phyloP scores from a whole-genome alignment of 768 basidiomycete genomes.

The Collybia nuda region DNA sequence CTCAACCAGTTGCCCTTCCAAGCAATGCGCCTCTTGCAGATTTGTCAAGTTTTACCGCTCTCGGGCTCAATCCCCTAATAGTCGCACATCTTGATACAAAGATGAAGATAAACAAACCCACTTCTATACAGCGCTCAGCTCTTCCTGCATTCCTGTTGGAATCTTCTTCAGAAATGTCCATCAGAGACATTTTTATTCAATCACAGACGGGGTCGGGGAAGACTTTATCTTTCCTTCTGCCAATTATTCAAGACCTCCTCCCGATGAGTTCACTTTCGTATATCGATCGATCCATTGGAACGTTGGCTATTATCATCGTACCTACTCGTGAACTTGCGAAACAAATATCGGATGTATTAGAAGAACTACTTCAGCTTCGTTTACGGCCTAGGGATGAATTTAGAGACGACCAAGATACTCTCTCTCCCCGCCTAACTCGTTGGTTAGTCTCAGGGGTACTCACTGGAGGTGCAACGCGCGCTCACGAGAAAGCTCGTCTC shows the following conservation, averaged over 20 bases:
- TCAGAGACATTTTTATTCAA: conserved; percentile 87
- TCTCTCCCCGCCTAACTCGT: conserved; percentile 60
- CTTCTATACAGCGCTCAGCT: conserved; percentile 85
- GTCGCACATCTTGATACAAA: conserved; percentile 75
- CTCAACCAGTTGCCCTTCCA: conserved; percentile 40
- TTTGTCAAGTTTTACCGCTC: conserved; percentile 75
- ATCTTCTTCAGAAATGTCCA: conserved; percentile 31
- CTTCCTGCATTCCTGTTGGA: conserved; percentile 50
- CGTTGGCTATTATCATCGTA: conserved; percentile 90
- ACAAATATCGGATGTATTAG: conserved; percentile 96
- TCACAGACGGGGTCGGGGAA: conserved; percentile 98
- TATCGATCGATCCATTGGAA: conserved; percentile 93
- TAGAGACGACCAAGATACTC: conserved; percentile 44
- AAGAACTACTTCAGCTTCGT: conserved; percentile 74
- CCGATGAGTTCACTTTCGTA: conserved; percentile 88
- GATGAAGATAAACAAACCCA: conserved; percentile 83
- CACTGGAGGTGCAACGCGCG: conserved; percentile 89
- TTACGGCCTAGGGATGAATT: conserved; percentile 58
- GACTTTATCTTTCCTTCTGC: conserved; percentile 89
- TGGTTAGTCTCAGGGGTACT: conserved; percentile 94
- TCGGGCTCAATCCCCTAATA: conserved; percentile 83
- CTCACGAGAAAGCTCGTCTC: conserved; percentile 94
- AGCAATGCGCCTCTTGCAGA: conserved; percentile 83
- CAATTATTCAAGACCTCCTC: conserved; percentile 92
- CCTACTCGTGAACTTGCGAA: conserved; percentile 96